phyloP scores from a whole-genome alignment of 352 stramenopile species.

The Salisapilia sapeloensis region DNA sequence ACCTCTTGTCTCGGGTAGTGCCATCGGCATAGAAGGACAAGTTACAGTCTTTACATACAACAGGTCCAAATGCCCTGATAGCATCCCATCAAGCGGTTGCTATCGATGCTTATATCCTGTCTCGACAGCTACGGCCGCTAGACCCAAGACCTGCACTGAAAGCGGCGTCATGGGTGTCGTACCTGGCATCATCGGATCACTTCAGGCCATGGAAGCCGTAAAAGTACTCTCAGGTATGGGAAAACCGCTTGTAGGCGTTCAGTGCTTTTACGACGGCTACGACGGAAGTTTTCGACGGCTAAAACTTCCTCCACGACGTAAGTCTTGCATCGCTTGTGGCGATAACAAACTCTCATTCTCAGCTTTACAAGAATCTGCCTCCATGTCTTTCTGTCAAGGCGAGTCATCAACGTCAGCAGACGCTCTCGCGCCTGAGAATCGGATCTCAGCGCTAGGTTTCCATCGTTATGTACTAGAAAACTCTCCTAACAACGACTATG shows the following conservation, averaged over 20 bases:
- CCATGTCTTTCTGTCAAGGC: too few relatives aligned
- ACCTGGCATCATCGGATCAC: slow-evolving; percentile 85
- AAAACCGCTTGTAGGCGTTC: slow-evolving; percentile 26
- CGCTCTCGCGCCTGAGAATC: too few relatives aligned
- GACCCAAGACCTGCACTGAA: slow-evolving; percentile 83
- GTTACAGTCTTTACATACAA: slow-evolving; percentile 90
- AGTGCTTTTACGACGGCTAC: slow-evolving; percentile 70
- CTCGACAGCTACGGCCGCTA: slow-evolving; percentile 28
- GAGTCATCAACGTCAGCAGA: too few relatives aligned
- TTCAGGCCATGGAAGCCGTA: slow-evolving; percentile 88
- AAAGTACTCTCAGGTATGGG: slow-evolving; percentile 79
- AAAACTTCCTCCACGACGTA: too few relatives aligned
- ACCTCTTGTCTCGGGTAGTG: slow-evolving; percentile 88
- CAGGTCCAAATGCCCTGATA: slow-evolving; percentile 9
- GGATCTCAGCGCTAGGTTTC: too few relatives aligned
- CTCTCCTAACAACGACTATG: too few relatives aligned
- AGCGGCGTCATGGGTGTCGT: slow-evolving; percentile 95
- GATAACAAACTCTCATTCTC: too few relatives aligned
- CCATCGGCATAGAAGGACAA: slow-evolving; percentile 92
- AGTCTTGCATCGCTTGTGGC: too few relatives aligned
- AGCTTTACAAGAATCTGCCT: too few relatives aligned
- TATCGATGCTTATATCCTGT: slow-evolving; percentile 96
- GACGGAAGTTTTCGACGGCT: slow-evolving; percentile 49
- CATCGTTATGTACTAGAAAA: too few relatives aligned
- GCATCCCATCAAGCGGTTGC: slow-evolving; percentile 36